A percentile compares a stretch with the other conserved stretches of the same genome.
These are phyloP conservation scores for Phaffomyces opuntiae DNA, from an alignment of 805 yeast species.

Conservation along the genomic window DNA sequence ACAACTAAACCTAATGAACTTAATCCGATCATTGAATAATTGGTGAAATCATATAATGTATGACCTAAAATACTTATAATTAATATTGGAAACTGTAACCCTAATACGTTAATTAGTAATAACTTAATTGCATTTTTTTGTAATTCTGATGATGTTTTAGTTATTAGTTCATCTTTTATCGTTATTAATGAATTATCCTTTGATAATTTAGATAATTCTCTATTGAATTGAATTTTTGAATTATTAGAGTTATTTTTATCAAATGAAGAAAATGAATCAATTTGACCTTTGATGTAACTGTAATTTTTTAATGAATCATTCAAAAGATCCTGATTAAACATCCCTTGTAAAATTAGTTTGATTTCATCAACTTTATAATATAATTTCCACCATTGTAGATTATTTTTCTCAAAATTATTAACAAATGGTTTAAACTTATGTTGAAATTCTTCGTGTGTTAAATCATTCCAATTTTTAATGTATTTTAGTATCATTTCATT, in stretches of 20 bases:
- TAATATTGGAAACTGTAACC: slow-evolving; percentile 26
- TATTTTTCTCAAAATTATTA: slow-evolving; percentile 17
- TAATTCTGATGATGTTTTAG: slow-evolving; percentile 15
- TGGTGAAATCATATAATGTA: slow-evolving; percentile 23
- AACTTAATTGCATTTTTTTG: slow-evolving; percentile 22
- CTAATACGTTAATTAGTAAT: slow-evolving; percentile 23
- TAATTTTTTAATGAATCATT: slow-evolving; percentile 22
- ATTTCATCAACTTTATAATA: slow-evolving; percentile 27
- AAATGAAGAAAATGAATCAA: slow-evolving; percentile 22
- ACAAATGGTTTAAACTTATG: slow-evolving; percentile 22
- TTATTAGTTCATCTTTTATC: slow-evolving; percentile 14
- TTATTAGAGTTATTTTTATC: neutral
- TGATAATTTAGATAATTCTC: slow-evolving; percentile 5
- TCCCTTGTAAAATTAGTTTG: slow-evolving; percentile 20
- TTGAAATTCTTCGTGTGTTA: slow-evolving; percentile 26
- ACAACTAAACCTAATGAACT: slow-evolving; percentile 25
- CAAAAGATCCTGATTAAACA: slow-evolving; percentile 21
- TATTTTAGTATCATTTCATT: slow-evolving; percentile 13
- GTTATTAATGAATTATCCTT: slow-evolving; percentile 14
- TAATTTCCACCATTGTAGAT: slow-evolving; percentile 27
- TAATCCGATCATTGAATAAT: slow-evolving; percentile 27
- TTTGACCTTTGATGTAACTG: slow-evolving; percentile 27
- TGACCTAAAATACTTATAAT: slow-evolving; percentile 22
- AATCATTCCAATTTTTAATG: slow-evolving; percentile 24
- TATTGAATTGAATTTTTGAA: neutral